These are phyloP conservation scores for Lasiosphaeria miniovina DNA, from an alignment of 495 filamentous ascomycete species.

Conservation along the genomic window DNA sequence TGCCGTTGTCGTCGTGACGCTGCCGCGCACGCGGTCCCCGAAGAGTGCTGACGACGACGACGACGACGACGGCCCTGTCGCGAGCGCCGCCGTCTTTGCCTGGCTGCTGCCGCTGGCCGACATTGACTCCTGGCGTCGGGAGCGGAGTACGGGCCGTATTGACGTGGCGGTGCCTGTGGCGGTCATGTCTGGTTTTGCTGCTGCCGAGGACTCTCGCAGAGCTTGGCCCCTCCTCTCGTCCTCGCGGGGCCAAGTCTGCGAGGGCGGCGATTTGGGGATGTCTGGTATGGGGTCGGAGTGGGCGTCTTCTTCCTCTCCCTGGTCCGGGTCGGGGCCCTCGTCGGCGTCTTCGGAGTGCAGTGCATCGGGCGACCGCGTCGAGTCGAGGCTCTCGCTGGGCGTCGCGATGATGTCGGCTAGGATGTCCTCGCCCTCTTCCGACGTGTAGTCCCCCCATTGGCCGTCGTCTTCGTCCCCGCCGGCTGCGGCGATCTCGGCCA, in stretches of 20 bases:
- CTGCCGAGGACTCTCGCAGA: neutral
- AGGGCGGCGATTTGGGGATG: conserved; percentile 12
- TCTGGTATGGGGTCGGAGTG: neutral
- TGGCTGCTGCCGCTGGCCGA: neutral
- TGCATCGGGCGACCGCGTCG: conserved; percentile 29
- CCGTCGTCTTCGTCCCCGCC: conserved; percentile 18
- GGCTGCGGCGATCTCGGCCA: conserved; percentile 54
- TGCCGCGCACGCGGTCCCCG: conserved; percentile 20
- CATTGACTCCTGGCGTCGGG: neutral
- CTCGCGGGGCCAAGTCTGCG: neutral
- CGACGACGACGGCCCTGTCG: too few relatives aligned
- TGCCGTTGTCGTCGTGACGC: conserved; percentile 16
- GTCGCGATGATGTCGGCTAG: conserved; percentile 46
- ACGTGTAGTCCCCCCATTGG: conserved; percentile 34
- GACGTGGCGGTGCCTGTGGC: conserved; percentile 2
- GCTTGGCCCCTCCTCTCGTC: neutral
- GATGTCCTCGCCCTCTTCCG: conserved; percentile 53
- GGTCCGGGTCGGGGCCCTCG: conserved; percentile 17
- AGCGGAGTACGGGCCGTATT: neutral
- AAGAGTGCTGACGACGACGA: conserved; percentile 28
- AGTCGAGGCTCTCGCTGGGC: conserved; percentile 46
- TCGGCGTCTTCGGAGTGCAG: conserved; percentile 14
- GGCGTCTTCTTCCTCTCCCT: conserved; percentile 7
- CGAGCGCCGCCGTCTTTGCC: neutral
- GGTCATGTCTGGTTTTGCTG: neutral